Base-by-base conservation (phyloP, 2,329 filamentous ascomycete genomes). In the Cladosporium sp. region DNA sequence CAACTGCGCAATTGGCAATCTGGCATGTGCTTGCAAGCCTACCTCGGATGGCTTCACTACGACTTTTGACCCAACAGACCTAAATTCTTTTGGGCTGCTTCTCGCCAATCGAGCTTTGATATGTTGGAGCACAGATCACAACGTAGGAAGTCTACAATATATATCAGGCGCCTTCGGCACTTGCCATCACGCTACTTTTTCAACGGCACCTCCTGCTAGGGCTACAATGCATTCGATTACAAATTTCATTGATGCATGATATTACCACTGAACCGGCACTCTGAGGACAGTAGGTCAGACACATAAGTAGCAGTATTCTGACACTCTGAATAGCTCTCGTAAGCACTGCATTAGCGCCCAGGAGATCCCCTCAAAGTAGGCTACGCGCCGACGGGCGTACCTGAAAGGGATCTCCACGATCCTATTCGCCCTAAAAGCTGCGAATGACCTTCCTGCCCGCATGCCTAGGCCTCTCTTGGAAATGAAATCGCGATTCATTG, bases 371-470 rank as follows among this genome's bases (percentile, higher is more conserved):
- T 21, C n/a, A 12, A 44, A 46, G 40, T 46, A 46, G 40, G n/a
- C n/a, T 46, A 46, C 40, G 40, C 40, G 40, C 40, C 40, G 40
- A 46, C 21, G 40, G 21, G n/a, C 40, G 33, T 35, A 35, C 33
- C 33, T 35, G n/a, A 23, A 46, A 5, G 40, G n/a, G 40, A 53
- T 53, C 49, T 53, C n/a, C 29, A 28, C 55, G 12, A 21, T 40
- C 31, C 55, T 35, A 57, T 57, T 57, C 33, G 55, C 55, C 31
- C 31, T 57, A 8, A 11, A 16, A 31, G 5, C 7, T 28, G n/a
- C 56, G 23, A 59, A 26, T 59, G 56, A 59, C 56, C 26, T 46
- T 28, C 23, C 16, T 40, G n/a, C 23, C 56, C 26, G 56, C 56
- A 59, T 59, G 26, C 37, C 56, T 46, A 59, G 37, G 14, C 35